Conservation (phyloP, 352 stramenopile genomes). For the Phytophthora cajani region DNA sequence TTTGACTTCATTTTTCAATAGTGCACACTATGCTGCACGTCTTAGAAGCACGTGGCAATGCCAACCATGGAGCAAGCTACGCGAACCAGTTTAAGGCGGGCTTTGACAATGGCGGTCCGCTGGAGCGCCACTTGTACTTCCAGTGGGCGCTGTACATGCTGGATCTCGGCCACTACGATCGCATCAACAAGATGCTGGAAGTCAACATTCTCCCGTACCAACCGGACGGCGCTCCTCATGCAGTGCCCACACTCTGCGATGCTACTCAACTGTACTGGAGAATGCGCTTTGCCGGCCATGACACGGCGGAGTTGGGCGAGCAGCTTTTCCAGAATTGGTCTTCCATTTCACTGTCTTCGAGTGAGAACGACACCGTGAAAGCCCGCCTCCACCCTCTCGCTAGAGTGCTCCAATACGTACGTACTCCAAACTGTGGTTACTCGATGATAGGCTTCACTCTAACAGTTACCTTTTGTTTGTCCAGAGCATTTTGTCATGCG, state of each 20-base stretch:
- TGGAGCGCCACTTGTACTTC: constrained; percentile 82
- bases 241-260: constrained; percentile 66
- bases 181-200: constrained; percentile 83
- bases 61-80: constrained; percentile 86
- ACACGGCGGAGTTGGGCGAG: constrained; percentile 59
- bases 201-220: constrained; percentile 71
- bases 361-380: constrained; percentile 16
- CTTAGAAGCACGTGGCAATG: constrained; percentile 78
- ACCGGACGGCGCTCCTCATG: constrained; percentile 46
- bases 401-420: constrained; percentile 67
- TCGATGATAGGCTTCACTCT: not conserved
- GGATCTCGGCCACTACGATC: constrained; percentile 83
- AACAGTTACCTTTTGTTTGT: constrained; percentile 11
- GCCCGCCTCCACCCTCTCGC: constrained; percentile 56
- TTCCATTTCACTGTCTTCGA: constrained; percentile 33
- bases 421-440: constrained; percentile 10
- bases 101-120: constrained; percentile 77
- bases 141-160: constrained; percentile 86
- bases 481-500: constrained; percentile 69
- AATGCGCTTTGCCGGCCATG: constrained; percentile 76
- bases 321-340: constrained; percentile 67
- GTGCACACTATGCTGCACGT: constrained; percentile 86
- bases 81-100: constrained; percentile 81
- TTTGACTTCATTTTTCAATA: constrained; percentile 20
- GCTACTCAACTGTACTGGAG: constrained; percentile 88